Conservation (phyloP, 306 rosid genomes). For the Dryas drummondii region DNA sequence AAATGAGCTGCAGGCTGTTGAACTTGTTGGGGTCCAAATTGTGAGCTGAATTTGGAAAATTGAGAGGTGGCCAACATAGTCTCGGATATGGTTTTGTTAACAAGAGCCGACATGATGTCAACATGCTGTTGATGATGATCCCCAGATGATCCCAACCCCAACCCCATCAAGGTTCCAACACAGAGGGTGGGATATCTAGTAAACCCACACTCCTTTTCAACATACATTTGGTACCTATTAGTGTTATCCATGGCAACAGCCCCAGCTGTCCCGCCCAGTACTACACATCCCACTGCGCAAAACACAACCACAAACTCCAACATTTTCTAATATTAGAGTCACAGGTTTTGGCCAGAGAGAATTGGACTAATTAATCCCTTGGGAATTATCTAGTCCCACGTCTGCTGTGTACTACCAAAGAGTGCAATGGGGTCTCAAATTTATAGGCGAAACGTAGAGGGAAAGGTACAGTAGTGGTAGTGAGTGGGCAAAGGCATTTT, state of each 20-base stretch:
- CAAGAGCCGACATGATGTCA: conserved; percentile 32
- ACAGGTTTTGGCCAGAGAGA: background rate
- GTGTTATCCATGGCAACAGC: background rate
- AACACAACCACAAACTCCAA: conserved; percentile 9
- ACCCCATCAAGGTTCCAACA: conserved; percentile 36
- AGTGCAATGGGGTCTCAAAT: background rate
- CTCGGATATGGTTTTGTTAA: conserved; percentile 38
- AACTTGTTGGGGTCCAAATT: conserved; percentile 17
- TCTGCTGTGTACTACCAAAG: background rate
- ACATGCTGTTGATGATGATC: conserved; percentile 13
- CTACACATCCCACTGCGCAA: conserved; percentile 18
- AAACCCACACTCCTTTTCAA: conserved; percentile 26
- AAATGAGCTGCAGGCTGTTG: background rate
- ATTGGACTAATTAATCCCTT: too few species aligned
- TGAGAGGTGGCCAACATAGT: conserved; percentile 31
- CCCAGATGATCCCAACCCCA: conserved; percentile 19
- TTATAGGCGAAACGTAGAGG: background rate
- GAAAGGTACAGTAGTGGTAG: too few species aligned
- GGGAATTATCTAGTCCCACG: too few species aligned
- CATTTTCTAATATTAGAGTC: background rate
- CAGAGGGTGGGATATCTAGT: conserved; percentile 44
- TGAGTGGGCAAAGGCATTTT: too few species aligned
- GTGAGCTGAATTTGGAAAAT: conserved; percentile 23
- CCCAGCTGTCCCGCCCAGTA: conserved; percentile 23
- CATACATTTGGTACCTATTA: background rate